Base-by-base conservation (phyloP, 768 basidiomycete genomes). In the Lactarius pseudohatsudake region DNA sequence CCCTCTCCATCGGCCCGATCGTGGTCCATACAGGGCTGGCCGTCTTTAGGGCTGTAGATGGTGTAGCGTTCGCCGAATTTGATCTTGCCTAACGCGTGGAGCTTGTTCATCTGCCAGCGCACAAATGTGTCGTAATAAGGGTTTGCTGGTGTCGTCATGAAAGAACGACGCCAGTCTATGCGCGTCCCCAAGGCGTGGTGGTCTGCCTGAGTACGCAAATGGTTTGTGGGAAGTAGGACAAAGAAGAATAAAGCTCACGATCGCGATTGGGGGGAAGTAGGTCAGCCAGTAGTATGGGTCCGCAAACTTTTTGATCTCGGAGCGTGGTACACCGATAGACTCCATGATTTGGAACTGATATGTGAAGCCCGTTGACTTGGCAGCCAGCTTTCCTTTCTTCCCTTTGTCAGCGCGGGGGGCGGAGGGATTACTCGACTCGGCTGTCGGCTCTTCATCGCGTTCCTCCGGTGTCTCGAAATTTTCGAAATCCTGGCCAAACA, bases 301-400 rank as follows among this genome's bases (percentile, higher is more conserved):
- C 2, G 96, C 94, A 72, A 99, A 99, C 74, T 91, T 90, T 78
- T 97, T 97, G 79, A 98, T 93, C 72, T 98, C 94, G 13, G 81
- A 76, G 47, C 90, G 85, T 15, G 95, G 92, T 6, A 98, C 88
- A 58, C 91, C 88, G 71, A 97, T 92, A 50, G 93, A 91, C 74
- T 96, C 90, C 89, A 98, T 90, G 76, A 98, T 98, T 82, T 98
- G 97, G 84, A 98, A 99, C 75, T 99, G 97, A 78, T 98, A 98
- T 36, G 89, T 89, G 68, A 92, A 81, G 2, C 96, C 97, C 2
- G 96, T 96, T 0, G 91, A 87, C 79, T 99, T 98, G 20, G 94
- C 93, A 20, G 85, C 84, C 20, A 98, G 79, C 77, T 99, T 99
- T 59, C 96, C 95, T 80, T 99, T 99, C 77, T 94, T 97, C 2